These are phyloP conservation scores for Ganoderma meredithae DNA, from an alignment of 1,284 basidiomycete species.

Conservation along the genomic window DNA sequence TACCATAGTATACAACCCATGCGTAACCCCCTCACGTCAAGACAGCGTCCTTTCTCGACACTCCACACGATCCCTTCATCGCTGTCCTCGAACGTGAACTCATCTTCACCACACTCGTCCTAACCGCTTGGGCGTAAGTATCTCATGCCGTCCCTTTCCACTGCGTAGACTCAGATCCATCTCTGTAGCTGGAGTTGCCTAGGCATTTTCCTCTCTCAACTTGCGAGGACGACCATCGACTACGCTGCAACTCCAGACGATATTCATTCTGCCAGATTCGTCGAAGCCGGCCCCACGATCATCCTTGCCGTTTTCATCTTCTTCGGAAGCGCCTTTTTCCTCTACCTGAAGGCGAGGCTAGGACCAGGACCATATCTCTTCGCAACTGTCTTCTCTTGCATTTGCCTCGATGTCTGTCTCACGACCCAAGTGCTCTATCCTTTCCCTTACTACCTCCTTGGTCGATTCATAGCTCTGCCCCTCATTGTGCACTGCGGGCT, in stretches of 20 bases:
- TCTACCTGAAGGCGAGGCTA: constrained; percentile 70
- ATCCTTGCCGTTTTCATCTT: constrained; percentile 75
- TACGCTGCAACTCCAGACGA: constrained; percentile 47
- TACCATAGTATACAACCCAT: neutral
- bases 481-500: constrained; percentile 68
- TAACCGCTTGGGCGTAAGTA: constrained; percentile 70
- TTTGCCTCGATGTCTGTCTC: constrained; percentile 65
- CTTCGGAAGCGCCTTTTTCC: constrained; percentile 62
- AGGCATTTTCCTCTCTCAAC: constrained; percentile 68
- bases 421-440: constrained; percentile 71
- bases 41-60: constrained; percentile 69
- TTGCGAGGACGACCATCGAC: constrained; percentile 59
- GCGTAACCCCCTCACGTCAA: neutral
- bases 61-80: constrained; percentile 73
- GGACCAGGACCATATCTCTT: constrained; percentile 74
- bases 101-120: constrained; percentile 61
- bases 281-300: constrained; percentile 68
- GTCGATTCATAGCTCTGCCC: constrained; percentile 63
- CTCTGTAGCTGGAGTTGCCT: constrained; percentile 67
- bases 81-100: constrained; percentile 75
- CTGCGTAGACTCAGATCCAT: neutral
- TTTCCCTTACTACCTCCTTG: constrained; percentile 68
- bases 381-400: constrained; percentile 64
- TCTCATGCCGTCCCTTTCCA: neutral
- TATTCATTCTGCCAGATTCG: constrained; percentile 57